These are phyloP conservation scores for Paecilomyces dactylethromorphus DNA, from an alignment of 2,329 filamentous ascomycete species.

Conservation along the genomic window DNA sequence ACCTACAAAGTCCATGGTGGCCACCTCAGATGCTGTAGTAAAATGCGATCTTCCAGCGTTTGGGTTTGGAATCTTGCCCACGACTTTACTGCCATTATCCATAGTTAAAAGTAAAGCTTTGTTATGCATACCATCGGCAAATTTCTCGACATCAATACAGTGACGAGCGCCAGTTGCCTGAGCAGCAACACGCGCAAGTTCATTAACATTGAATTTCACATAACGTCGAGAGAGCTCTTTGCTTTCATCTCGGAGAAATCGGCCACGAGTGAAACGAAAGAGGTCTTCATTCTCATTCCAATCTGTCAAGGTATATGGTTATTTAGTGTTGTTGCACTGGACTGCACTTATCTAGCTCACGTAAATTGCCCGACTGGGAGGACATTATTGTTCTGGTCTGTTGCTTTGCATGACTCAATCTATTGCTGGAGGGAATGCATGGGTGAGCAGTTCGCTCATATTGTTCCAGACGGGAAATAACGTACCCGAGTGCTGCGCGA, in stretches of 20 bases:
- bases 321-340: too few relatives aligned
- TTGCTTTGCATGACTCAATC: too few relatives aligned
- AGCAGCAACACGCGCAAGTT: background rate
- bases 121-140: background rate
- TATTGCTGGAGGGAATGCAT: too few relatives aligned
- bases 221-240: background rate
- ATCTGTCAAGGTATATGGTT: background rate
- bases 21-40: slow-evolving; percentile 14
- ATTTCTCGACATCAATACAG: background rate
- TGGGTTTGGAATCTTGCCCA: background rate
- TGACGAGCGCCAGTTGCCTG: background rate
- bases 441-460: too few relatives aligned
- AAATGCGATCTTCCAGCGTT: background rate
- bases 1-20: slow-evolving; percentile 13
- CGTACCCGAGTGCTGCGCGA: too few relatives aligned
- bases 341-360: too few relatives aligned
- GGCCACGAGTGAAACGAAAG: background rate
- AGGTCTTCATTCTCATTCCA: background rate
- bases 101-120: background rate
- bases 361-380: too few relatives aligned
- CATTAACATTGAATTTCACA: background rate
- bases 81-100: background rate
- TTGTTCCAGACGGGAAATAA: too few relatives aligned
- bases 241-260: background rate
- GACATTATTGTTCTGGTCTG: too few relatives aligned